A percentile compares a stretch with the other conserved stretches of the same genome.
phyloP scores from a whole-genome alignment of 768 basidiomycete species.

The Podaxis mareebaensis region DNA sequence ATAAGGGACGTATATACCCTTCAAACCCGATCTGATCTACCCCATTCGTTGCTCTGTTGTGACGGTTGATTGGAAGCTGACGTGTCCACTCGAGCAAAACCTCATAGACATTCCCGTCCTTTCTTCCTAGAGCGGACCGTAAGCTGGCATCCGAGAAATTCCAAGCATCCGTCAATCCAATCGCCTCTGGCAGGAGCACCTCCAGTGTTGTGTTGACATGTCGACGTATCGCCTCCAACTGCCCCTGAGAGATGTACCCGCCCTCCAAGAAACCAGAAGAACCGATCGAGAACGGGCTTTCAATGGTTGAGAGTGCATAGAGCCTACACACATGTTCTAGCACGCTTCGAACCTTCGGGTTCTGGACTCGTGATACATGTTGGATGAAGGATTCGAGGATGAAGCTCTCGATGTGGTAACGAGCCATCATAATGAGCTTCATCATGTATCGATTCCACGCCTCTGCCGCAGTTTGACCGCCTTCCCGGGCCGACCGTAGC shows the following conservation, averaged over 20 bases:
- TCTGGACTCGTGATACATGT: constrained; percentile 10
- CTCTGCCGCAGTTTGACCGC: constrained; percentile 14
- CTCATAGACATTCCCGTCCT: constrained; percentile 30
- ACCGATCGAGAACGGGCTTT: constrained; percentile 22
- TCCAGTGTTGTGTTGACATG: constrained; percentile 18
- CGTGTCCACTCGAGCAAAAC: constrained; percentile 26
- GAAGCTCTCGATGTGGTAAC: constrained; percentile 26
- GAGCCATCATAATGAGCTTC: constrained; percentile 24
- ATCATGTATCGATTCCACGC: constrained; percentile 30
- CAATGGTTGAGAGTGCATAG: constrained; percentile 27
- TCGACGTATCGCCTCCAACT: constrained; percentile 20
- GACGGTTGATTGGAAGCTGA: constrained; percentile 24
- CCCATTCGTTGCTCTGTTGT: constrained; percentile 16
- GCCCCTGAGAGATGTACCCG: constrained; percentile 20
- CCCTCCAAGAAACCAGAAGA: constrained; percentile 26
- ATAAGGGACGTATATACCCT: constrained; percentile 19
- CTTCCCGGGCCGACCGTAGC: constrained; percentile 15
- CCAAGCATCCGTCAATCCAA: constrained; percentile 28
- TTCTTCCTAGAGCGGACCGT: constrained; percentile 22
- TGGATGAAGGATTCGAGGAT: constrained; percentile 24
- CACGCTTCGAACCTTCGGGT: constrained; percentile 14
- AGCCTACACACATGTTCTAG: constrained; percentile 23
- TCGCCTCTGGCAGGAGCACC: constrained; percentile 23
- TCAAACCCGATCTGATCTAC: constrained; percentile 23
- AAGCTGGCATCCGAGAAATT: constrained; percentile 28